Conservation (phyloP, 192 early-diverging fungal genomes). For the Coemansia sp. region DNA sequence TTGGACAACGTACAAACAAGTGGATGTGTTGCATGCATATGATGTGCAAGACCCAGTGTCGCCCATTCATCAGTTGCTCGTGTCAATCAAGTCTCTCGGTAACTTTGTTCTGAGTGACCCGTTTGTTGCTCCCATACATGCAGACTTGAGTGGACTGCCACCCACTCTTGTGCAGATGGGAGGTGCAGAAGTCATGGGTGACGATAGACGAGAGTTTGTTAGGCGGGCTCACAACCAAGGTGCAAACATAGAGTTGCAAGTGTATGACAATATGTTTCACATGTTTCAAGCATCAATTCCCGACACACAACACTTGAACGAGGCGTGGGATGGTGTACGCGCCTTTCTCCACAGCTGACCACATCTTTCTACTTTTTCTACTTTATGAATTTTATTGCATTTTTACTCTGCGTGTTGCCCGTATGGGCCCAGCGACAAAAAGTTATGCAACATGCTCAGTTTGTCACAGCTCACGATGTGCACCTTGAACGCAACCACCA, state of each 20-base stretch:
- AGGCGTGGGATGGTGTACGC: constrained; percentile 16
- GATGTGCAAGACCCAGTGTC: neutral
- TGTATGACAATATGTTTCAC: constrained; percentile 34
- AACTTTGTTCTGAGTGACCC: constrained; percentile 13
- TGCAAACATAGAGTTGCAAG: constrained; percentile 5
- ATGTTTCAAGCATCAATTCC: constrained; percentile 30
- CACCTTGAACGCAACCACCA: constrained; percentile 33
- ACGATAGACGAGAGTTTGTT: constrained; percentile 45
- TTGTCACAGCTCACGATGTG: constrained; percentile 50
- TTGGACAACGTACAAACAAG: constrained; percentile 11
- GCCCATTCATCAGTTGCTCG: constrained; percentile 16
- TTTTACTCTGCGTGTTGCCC: neutral
- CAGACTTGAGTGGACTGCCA: constrained; percentile 21
- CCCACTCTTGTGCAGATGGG: constrained; percentile 42
- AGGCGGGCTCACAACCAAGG: neutral
- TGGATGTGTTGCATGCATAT: constrained; percentile 20
- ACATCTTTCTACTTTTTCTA: neutral
- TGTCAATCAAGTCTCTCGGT: neutral
- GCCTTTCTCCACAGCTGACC: constrained; percentile 12
- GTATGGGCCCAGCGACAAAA: neutral
- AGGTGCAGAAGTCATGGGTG: constrained; percentile 33
- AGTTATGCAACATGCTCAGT: constrained; percentile 13
- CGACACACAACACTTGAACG: neutral
- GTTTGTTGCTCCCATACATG: constrained; percentile 40
- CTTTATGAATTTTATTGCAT: neutral